These are phyloP conservation scores for Botrytis fabae DNA, from an alignment of 2,329 filamentous ascomycete genomes.

Conservation along the genomic window DNA sequence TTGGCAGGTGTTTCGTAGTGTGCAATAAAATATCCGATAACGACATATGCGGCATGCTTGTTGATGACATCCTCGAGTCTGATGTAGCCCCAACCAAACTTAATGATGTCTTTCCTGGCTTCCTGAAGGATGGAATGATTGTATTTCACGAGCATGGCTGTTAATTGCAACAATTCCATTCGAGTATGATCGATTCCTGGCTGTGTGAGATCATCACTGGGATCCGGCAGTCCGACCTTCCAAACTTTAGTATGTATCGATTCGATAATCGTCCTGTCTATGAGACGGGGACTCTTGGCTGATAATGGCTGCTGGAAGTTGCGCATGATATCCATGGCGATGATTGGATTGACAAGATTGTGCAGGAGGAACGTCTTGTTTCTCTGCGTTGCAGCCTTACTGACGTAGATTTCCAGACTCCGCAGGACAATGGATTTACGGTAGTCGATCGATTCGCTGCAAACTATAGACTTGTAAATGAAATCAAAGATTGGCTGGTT, in stretches of 20 bases:
- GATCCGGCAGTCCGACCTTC: constrained; percentile 82
- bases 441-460: constrained; percentile 79
- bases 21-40: constrained; percentile 96
- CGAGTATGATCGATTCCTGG: constrained; percentile 91
- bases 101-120: constrained; percentile 95
- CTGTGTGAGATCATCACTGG: constrained; percentile 78
- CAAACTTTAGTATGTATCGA: constrained; percentile 90
- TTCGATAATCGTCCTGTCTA: constrained; percentile 85
- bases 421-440: constrained; percentile 80
- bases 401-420: constrained; percentile 84
- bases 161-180: constrained; percentile 94
- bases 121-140: constrained; percentile 86
- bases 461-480: constrained; percentile 83
- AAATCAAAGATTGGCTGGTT: constrained; percentile 76
- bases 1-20: constrained; percentile 95
- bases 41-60: constrained; percentile 95
- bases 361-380: constrained; percentile 92
- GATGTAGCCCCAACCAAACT: constrained; percentile 99
- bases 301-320: constrained; percentile 63
- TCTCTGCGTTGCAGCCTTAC: constrained; percentile 76
- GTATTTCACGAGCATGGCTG: constrained; percentile 93
- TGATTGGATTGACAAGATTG: constrained; percentile 90
- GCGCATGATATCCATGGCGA: constrained; percentile 88
- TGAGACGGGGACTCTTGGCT: constrained; percentile 65
- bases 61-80: constrained; percentile 98